Evolutionary conservation across 257 asterid species (phyloP).

Genomic region (Gentiana straminea): DNA sequence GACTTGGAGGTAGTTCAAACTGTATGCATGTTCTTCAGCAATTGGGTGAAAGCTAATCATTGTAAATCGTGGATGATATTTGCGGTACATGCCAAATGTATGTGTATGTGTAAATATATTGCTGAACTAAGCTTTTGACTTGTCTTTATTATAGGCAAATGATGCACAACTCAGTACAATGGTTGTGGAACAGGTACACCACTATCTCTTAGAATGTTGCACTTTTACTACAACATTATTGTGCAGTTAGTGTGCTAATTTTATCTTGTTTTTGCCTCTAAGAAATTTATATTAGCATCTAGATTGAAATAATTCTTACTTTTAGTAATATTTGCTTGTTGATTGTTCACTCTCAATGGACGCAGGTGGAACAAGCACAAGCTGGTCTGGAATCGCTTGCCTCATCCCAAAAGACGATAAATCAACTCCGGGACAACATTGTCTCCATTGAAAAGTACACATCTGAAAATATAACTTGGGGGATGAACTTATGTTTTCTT

Average conservation of each 20-base stretch:
- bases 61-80: no score
- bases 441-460: conserved; percentile 82
- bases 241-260: background rate
- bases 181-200: conserved; percentile 89
- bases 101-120: no score
- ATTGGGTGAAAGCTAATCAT: no score
- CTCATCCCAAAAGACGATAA: conserved; percentile 64
- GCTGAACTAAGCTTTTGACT: conserved; percentile 1
- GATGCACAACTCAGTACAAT: conserved; percentile 99
- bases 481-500: background rate
- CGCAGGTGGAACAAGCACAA: conserved; percentile 96
- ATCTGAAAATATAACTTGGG: conserved; percentile 7
- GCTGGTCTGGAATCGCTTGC: conserved; percentile 83
- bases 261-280: no score
- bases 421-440: conserved; percentile 69
- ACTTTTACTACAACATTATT: background rate
- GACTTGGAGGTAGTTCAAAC: no score
- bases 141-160: conserved; percentile 62
- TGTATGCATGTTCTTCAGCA: no score
- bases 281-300: no score
- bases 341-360: conserved; percentile 5
- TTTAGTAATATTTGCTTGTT: background rate
- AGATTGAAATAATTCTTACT: no score
- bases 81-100: no score
- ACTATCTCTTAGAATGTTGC: background rate